Percentiles rank a stretch among this genome's conserved stretches.
phyloP scores from a whole-genome alignment of 179 eudicot genomes.

The Beta corolliflora region DNA sequence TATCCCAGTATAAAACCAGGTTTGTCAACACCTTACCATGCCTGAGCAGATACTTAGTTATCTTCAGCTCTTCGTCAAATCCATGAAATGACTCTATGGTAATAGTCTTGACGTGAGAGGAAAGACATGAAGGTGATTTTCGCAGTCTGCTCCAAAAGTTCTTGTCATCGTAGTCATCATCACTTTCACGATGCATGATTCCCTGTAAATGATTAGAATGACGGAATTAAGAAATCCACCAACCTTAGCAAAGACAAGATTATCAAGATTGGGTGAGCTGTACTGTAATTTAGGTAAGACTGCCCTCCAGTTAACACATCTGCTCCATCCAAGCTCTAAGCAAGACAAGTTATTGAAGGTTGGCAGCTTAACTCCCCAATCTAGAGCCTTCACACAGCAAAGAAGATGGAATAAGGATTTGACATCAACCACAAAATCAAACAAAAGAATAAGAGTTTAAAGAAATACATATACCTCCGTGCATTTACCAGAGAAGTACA shows the following conservation, averaged over 20 bases:
- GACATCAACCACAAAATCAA: background rate
- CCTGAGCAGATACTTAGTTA: too few relatives aligned
- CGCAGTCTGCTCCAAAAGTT: too few relatives aligned
- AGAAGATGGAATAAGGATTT: background rate
- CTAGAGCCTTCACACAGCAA: background rate
- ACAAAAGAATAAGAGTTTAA: background rate
- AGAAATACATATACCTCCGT: background rate
- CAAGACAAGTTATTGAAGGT: conserved; percentile 21
- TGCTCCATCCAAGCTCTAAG: conserved; percentile 15
- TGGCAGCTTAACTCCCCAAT: conserved; percentile 10
- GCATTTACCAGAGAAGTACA: conserved; percentile 14
- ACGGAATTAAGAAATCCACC: background rate
- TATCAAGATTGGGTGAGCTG: conserved; percentile 12
- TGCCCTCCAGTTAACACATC: conserved; percentile 1
- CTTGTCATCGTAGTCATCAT: background rate
- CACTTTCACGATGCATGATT: background rate
- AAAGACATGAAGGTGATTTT: too few relatives aligned
- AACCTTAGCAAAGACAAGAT: conserved; percentile 9
- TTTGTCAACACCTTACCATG: too few relatives aligned
- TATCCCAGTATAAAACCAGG: too few relatives aligned
- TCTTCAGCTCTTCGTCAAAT: too few relatives aligned
- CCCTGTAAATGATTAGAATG: background rate
- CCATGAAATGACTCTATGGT: too few relatives aligned
- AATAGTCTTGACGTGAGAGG: too few relatives aligned
- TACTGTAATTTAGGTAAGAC: conserved; percentile 5